Conservation (phyloP, 1,284 basidiomycete species). For the Trametes pubescens region DNA sequence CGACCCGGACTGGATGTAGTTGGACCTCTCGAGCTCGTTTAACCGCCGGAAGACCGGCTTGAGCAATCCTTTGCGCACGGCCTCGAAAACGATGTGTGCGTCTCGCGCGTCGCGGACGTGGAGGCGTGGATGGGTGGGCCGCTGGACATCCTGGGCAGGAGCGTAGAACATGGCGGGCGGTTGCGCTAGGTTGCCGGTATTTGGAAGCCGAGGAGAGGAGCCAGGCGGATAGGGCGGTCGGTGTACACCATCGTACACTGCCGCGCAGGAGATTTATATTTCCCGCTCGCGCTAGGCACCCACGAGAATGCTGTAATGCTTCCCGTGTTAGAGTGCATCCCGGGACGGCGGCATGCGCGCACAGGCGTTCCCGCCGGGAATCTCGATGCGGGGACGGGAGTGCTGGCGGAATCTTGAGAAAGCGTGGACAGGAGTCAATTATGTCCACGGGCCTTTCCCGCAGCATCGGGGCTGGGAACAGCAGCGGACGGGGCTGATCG, state of each 20-base stretch:
- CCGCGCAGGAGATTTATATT: slow-evolving; percentile 37
- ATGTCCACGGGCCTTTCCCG: slow-evolving; percentile 33
- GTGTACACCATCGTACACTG: slow-evolving; percentile 26
- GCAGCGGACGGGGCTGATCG: slow-evolving; percentile 29
- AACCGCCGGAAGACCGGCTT: slow-evolving; percentile 59
- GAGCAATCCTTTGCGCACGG: slow-evolving; percentile 61
- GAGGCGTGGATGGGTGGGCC: slow-evolving; percentile 65
- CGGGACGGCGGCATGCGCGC: slow-evolving; percentile 28
- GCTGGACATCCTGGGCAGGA: slow-evolving; percentile 56
- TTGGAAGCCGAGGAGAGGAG: slow-evolving; percentile 25
- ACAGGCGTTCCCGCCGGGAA: slow-evolving; percentile 36
- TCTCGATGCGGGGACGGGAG: slow-evolving; percentile 31
- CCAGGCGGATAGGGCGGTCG: slow-evolving; percentile 23
- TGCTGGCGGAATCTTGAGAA: slow-evolving; percentile 32
- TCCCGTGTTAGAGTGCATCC: slow-evolving; percentile 33
- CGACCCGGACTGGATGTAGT: slow-evolving; percentile 64
- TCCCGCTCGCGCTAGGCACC: slow-evolving; percentile 32
- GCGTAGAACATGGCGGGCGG: slow-evolving; percentile 47
- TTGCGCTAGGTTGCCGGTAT: slow-evolving; percentile 21
- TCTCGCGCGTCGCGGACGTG: slow-evolving; percentile 71
- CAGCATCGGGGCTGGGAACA: slow-evolving; percentile 31
- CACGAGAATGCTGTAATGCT: slow-evolving; percentile 39
- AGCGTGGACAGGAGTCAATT: slow-evolving; percentile 35
- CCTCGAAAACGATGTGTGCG: slow-evolving; percentile 67
- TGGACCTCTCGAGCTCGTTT: slow-evolving; percentile 64